Base-by-base conservation (phyloP, 371 early-diverging fungal species). In the Lichtheimia ornata region DNA sequence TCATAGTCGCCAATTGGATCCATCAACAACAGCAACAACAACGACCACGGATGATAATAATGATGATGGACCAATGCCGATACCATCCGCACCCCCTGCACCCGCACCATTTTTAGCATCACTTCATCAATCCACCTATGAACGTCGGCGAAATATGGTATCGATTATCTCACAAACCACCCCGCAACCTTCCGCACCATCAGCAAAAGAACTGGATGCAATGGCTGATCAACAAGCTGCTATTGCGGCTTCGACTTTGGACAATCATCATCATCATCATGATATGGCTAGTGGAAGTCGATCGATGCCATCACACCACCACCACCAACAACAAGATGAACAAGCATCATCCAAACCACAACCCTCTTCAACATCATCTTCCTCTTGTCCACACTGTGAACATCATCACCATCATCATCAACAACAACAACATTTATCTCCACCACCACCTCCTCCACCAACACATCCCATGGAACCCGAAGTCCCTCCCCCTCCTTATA, bases 401-500 rank as follows among this genome's bases (percentile, higher is more conserved):
- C 58, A 58, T 7, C 18, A 22, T 18, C 47, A 47, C 9, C 59
- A 50, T 30, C 50, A 50, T 58, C 49, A 25, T 3, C 59, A 42
- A 18, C 50, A 50, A 49, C 49, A 25, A 0, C 59, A 42, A 18
- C 42, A 41, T 15, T 42, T 20, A 45, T 15, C 18, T 27, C 35
- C 22, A 20, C 22, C 15, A n/a, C 22, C 47, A 18, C 7, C 17
- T 5, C 22, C 47, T 5, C 22, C 47, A 18, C 59, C 59, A 7
- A 35, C 47, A 5, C 27, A 45, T 20, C 42, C 51, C 12, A 35
- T 35, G 35, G 35, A 35, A 13, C 66, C 66, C 3, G 62, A 66
- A 13, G 40, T 35, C 12, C 66, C 66, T n/a, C 66, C 66, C 13
- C 66, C 66, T 20, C 62, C 66, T 11, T 66, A 66, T 45, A 66